These are phyloP conservation scores for Penicillium longicatenatum DNA, from an alignment of 495 filamentous ascomycete genomes.

Conservation along the genomic window DNA sequence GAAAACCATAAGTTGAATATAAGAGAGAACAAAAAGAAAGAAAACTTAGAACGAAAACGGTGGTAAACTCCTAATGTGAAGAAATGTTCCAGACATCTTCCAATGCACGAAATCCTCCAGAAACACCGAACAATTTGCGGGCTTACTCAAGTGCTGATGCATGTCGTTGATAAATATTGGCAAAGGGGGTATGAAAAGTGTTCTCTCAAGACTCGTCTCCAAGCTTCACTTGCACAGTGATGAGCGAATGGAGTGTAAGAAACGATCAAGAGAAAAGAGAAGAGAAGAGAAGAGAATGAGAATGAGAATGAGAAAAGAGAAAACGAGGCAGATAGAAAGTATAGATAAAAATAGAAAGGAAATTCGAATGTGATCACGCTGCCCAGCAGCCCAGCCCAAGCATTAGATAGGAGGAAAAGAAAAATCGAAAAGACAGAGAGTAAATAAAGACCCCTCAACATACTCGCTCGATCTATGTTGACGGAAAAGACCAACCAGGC, in stretches of 20 bases:
- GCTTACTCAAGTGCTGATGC: slow-evolving; percentile 3
- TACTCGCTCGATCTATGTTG: slow-evolving; percentile 21
- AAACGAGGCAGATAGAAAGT: slow-evolving; percentile 5
- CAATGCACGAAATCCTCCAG: slow-evolving; percentile 1
- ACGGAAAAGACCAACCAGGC: slow-evolving; percentile 37
- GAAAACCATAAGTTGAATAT: slow-evolving; percentile 4
- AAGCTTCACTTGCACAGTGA: background rate
- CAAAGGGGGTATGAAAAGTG: background rate
- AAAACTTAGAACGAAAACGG: slow-evolving; percentile 1
- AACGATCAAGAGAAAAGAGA: slow-evolving; percentile 6
- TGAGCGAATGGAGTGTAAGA: slow-evolving; percentile 2
- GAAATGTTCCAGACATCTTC: slow-evolving; percentile 18
- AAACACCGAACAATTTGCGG: slow-evolving; percentile 9
- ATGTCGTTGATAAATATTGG: background rate
- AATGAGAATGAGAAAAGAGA: slow-evolving; percentile 5
- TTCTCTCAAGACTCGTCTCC: background rate
- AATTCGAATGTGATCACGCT: slow-evolving; percentile 5
- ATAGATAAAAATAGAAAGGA: slow-evolving; percentile 19
- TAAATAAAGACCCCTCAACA: background rate
- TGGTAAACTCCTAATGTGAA: background rate
- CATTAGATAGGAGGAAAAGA: background rate
- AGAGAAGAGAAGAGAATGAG: background rate
- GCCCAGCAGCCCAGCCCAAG: slow-evolving; percentile 14
- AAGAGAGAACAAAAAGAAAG: slow-evolving; percentile 2
- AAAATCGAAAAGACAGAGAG: background rate